A percentile compares a stretch with the other conserved stretches of the same genome.
These are phyloP conservation scores for Haematococcus lacustris DNA, from an alignment of 139 green algal genomes.

Conservation along the genomic window DNA sequence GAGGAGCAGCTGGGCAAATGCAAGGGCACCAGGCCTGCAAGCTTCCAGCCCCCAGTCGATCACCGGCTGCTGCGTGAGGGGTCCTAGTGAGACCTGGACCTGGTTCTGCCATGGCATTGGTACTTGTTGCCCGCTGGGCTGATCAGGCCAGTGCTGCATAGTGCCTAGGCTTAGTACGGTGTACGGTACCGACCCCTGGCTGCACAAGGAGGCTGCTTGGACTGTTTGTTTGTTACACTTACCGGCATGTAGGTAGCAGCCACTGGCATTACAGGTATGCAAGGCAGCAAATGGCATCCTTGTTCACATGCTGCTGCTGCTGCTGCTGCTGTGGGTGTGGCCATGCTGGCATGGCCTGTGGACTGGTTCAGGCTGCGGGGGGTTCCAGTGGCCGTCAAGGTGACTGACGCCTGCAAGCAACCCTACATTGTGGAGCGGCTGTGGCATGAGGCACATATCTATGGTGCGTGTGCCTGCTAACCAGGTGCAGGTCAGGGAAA, in stretches of 20 bases:
- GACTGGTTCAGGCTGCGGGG: neutral
- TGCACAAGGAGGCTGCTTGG: slow-evolving; percentile 1
- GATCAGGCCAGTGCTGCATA: no score
- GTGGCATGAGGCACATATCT: neutral
- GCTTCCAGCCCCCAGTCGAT: no score
- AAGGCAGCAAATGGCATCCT: neutral
- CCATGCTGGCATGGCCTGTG: neutral
- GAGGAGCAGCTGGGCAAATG: no score
- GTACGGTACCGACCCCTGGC: no score
- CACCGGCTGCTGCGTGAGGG: no score
- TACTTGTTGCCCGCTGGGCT: no score
- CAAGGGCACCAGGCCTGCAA: no score
- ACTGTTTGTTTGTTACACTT: slow-evolving; percentile 4
- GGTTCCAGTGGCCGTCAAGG: neutral
- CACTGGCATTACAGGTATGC: neutral
- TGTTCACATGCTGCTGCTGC: no score
- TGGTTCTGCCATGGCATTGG: no score
- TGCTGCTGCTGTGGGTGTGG: neutral
- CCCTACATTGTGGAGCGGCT: neutral
- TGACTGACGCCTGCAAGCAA: neutral
- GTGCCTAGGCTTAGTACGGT: neutral
- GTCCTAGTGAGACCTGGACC: no score
- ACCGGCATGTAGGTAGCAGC: neutral
- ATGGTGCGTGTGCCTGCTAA: neutral
- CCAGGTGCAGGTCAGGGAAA: no score